Percentiles rank a stretch among this genome's conserved stretches.
These are phyloP conservation scores for Noccaea bulbosa DNA, from an alignment of 345 rosid species.

Conservation along the genomic window DNA sequence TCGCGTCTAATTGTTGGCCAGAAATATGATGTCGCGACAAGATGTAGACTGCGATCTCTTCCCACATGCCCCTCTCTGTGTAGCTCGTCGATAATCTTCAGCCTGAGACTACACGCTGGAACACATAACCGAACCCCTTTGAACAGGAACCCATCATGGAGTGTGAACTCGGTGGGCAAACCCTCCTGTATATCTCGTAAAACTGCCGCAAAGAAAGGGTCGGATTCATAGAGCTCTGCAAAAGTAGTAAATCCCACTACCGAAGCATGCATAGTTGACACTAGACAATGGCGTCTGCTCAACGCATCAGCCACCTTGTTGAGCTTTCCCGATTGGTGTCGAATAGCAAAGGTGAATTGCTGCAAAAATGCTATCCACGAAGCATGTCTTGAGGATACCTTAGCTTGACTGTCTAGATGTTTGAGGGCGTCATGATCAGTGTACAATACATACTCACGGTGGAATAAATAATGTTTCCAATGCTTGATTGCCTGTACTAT, in stretches of 20 bases:
- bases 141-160: not conserved
- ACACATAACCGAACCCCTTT: not conserved
- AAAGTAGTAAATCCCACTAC: not conserved
- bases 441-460: too few species aligned
- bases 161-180: too few species aligned
- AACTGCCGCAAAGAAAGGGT: not conserved
- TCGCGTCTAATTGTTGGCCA: not conserved
- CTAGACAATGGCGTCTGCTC: not conserved
- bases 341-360: not conserved
- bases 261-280: not conserved
- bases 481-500: not conserved
- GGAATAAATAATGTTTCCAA: not conserved
- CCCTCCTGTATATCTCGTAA: too few species aligned
- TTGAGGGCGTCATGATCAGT: not conserved
- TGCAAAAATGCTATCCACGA: not conserved
- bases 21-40: not conserved
- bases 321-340: not conserved
- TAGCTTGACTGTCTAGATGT: not conserved
- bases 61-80: not conserved
- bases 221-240: not conserved
- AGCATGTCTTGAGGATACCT: not conserved
- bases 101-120: not conserved
- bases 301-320: not conserved
- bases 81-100: not conserved
- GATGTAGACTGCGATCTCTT: not conserved